Evolutionary conservation across 345 rosid species (phyloP), one percentile per base, ranked within the genome.

Genomic region (Leavenworthia alabamica): DNA sequence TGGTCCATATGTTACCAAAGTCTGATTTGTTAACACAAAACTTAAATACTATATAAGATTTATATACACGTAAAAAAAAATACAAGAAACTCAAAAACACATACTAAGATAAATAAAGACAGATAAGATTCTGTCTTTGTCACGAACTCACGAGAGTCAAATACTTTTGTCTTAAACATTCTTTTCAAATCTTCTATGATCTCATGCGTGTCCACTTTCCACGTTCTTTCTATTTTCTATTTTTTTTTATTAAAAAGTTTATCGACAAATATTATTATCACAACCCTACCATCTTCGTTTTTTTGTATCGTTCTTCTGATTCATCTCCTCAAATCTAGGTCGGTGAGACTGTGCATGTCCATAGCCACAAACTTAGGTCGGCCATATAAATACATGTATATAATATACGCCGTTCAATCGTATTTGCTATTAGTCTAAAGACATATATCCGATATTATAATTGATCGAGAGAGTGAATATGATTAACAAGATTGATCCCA

Each of bases 401-500:
- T n/a, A n/a, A n/a, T n/a, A 28, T 16, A 22, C 36, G 29, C 45
- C 51, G 37, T 52, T 53, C 42, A 5, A 36, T 28, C 55, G 50
- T 62, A 12, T 40, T 14, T 39, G 39, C 15, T 24, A 54, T 51
- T 76, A 74, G 60, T 86, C 84, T 47, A 80, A 70, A 39, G 66
- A 56, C 56, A 29, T 66, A 23, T 75, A 80, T 7, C 71, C 80
- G 8, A 62, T 55, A 33, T 17, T 60, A 29, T 66, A 41, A 72
- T 80, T 83, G 8, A 82, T 71, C 3, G 86, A 79, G 16, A 89
- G 89, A 5, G 99, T 93, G 84, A 93, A 89, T 66, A 81, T 85
- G 76, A 93, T 93, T 75, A 93, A 69, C 80, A 93, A 72, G 55
- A 93, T 78, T 19, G 99, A 85, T 60, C 99, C 99, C 75, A 93